Evolutionary conservation across 176 grass and related monocot species (phyloP).

Genomic region (Oryza officinalis): DNA sequence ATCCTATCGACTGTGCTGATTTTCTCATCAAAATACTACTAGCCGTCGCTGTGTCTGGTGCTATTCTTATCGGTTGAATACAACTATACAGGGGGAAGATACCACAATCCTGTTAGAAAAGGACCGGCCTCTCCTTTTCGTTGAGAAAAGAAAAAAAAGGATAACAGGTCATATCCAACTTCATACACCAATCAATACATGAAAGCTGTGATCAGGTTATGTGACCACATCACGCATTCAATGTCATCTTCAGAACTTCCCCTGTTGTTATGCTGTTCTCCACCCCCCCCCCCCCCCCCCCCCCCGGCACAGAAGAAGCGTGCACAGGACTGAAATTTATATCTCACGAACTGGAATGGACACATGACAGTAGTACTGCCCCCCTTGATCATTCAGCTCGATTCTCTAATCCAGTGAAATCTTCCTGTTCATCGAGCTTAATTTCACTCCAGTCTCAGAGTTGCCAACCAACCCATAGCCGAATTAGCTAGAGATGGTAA

Average conservation of each 20-base stretch:
- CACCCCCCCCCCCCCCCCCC: no score
- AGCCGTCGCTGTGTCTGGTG: background rate
- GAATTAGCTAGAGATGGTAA: background rate
- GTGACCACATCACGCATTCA: conserved; percentile 10
- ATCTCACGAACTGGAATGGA: background rate
- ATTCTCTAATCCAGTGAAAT: background rate
- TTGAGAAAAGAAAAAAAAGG: background rate
- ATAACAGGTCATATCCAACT: background rate
- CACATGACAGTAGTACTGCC: background rate
- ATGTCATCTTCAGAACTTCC: background rate
- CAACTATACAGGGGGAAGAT: background rate
- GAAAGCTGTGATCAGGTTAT: conserved; percentile 10
- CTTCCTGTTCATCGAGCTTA: background rate
- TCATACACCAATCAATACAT: conserved; percentile 22
- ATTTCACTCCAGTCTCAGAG: background rate
- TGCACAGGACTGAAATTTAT: background rate
- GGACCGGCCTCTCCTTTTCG: conserved; percentile 12
- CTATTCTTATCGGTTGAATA: background rate
- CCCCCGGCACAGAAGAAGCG: no score
- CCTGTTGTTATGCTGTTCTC: background rate
- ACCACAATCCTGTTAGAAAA: conserved; percentile 5
- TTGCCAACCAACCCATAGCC: background rate
- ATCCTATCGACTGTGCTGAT: background rate
- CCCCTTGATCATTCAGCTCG: background rate
- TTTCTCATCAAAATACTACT: background rate